Base-by-base conservation (phyloP, 2,329 filamentous ascomycete genomes). In the Nemania diffusa region DNA sequence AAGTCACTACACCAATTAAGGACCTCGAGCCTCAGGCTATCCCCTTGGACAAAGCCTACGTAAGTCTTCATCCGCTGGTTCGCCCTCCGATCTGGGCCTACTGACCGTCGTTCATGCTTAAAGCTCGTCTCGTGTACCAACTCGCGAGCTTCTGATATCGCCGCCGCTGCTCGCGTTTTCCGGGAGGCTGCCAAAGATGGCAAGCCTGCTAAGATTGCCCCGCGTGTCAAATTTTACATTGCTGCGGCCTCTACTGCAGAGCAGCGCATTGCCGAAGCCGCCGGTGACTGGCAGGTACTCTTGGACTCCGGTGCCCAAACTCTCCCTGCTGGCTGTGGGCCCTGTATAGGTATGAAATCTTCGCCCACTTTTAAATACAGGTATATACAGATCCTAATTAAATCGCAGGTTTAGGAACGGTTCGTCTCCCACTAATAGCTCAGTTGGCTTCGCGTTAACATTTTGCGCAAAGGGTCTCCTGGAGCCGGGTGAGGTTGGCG, bases 181-280 rank as follows among this genome's bases (percentile, higher is more conserved):
- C 89, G 88, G 63, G 91, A 95, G 44, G 93, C 92, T 0, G 88
- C 91, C 0, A 87, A 51, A 62, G 83, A 83, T 26, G 91, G 89
- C 15, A 82, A 85, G 62, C 80, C 88, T 5, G 86, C 92, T 22
- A 93, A 91, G 80, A 85, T 97, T 65, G 90, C 92, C 0, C 82
- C 87, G 0, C 88, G 91, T 29, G 94, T 97, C 46, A 86, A 94
- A 63, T 90, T 97, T 76, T 97, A 97, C 80, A 92, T 98, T 69
- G 92, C 94, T 0, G 94, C 95, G 0, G 95, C 95, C 0, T 97
- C 94, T 0, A 76, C 88, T 0, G 84, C 87, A 0, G 94, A 97
- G 78, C 94, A 97, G 78, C 79, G 87, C 64, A 84, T 87, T 0
- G 92, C 95, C 0, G 93, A 97, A 79, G 91, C 90, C 62, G 84